phyloP scores from a whole-genome alignment of 148 eudicot species.

The Silene uniflora region DNA sequence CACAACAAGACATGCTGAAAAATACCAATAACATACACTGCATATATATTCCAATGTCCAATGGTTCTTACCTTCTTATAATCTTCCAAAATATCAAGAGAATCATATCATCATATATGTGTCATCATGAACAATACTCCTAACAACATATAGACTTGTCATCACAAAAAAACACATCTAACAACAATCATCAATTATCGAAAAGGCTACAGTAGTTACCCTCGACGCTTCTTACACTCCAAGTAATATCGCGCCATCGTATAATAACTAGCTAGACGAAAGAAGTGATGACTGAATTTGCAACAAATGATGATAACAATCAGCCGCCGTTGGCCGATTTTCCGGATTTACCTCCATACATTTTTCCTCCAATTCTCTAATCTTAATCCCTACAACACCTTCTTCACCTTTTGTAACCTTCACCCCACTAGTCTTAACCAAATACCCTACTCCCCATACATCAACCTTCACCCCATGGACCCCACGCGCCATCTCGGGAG shows the following conservation, averaged over 20 bases:
- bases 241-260: too few relatives aligned
- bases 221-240: too few relatives aligned
- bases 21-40: too few relatives aligned
- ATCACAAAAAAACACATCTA: neutral
- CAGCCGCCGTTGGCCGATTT: slow-evolving; percentile 83
- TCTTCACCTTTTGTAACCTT: slow-evolving; percentile 13
- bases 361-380: slow-evolving; percentile 58
- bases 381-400: slow-evolving; percentile 22
- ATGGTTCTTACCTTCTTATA: too few relatives aligned
- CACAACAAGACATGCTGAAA: too few relatives aligned
- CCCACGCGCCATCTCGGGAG: slow-evolving; percentile 81
- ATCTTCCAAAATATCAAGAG: too few relatives aligned
- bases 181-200: neutral
- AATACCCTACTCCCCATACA: slow-evolving; percentile 74
- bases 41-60: too few relatives aligned
- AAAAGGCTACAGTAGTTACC: too few relatives aligned
- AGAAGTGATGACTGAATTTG: slow-evolving; percentile 72
- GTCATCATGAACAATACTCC: too few relatives aligned
- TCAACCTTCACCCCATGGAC: slow-evolving; percentile 85
- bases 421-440: slow-evolving; percentile 57
- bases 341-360: slow-evolving; percentile 77
- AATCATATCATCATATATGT: too few relatives aligned
- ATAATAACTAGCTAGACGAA: neutral
- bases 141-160: neutral
- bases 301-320: slow-evolving; percentile 83